Evolutionary conservation across 2,329 filamentous ascomycete species (phyloP).

Genomic region (Cladosporium halotolerans): DNA sequence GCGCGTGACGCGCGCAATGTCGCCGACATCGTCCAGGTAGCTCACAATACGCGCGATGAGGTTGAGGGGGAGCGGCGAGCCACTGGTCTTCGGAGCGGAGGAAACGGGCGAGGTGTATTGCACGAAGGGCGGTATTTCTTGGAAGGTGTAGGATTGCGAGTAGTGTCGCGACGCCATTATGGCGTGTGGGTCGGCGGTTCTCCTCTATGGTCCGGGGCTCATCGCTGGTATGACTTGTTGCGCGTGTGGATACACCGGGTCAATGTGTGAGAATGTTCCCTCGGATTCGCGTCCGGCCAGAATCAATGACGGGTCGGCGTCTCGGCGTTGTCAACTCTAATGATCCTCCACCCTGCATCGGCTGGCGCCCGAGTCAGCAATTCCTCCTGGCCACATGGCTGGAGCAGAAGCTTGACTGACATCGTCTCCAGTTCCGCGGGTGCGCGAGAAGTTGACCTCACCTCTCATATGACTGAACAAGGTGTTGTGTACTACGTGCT

Average conservation of each 20-base stretch:
- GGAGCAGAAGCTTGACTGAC: too few relatives aligned
- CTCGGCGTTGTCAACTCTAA: background rate
- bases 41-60: slow-evolving; percentile 52
- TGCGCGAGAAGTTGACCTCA: too few relatives aligned
- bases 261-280: background rate
- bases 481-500: too few relatives aligned
- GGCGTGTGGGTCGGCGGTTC: background rate
- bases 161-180: background rate
- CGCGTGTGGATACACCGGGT: background rate
- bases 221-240: background rate
- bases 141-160: background rate
- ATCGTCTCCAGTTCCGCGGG: too few relatives aligned
- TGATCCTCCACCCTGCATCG: background rate
- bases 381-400: too few relatives aligned
- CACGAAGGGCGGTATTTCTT: slow-evolving; percentile 23
- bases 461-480: too few relatives aligned
- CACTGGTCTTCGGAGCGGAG: slow-evolving; percentile 11
- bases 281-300: background rate
- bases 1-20: slow-evolving; percentile 54
- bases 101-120: slow-evolving; percentile 24
- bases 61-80: slow-evolving; percentile 47
- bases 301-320: background rate
- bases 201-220: background rate
- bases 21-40: slow-evolving; percentile 51
- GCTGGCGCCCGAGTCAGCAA: too few relatives aligned